phyloP scores from a whole-genome alignment of 768 basidiomycete species.

The Phallus indusiatus region DNA sequence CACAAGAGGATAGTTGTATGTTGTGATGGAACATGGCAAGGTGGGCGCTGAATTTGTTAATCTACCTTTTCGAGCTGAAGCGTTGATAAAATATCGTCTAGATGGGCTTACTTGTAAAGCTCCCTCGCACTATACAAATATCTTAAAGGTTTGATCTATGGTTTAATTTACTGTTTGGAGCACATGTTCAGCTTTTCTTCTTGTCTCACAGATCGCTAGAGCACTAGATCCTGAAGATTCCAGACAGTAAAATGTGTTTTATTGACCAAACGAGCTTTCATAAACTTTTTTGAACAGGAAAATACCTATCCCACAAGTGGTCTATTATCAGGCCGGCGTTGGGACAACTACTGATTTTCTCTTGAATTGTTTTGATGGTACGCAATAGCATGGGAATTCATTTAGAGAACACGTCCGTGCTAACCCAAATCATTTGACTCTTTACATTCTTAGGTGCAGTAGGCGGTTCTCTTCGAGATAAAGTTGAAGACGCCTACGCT shows the following conservation, averaged over 20 bases:
- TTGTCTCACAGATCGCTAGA: slow-evolving; percentile 19
- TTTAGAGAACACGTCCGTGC: too few species aligned
- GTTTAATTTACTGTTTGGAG: not conserved
- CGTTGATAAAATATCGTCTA: not conserved
- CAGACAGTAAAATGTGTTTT: too few species aligned
- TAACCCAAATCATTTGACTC: not conserved
- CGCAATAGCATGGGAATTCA: slow-evolving; percentile 5
- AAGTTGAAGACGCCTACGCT: slow-evolving; percentile 72
- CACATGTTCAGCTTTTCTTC: not conserved
- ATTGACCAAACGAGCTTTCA: too few species aligned
- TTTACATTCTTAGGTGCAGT: slow-evolving; percentile 42
- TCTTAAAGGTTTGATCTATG: not conserved
- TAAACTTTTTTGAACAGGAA: too few species aligned
- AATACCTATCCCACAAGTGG: not conserved
- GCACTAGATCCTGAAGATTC: slow-evolving; percentile 22
- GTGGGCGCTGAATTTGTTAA: too few species aligned
- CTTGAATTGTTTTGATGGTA: slow-evolving; percentile 54
- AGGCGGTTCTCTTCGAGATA: slow-evolving; percentile 53
- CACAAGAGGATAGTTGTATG: slow-evolving; percentile 58
- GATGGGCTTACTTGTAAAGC: slow-evolving; percentile 32
- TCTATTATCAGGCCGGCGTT: slow-evolving; percentile 53
- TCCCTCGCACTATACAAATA: slow-evolving; percentile 3
- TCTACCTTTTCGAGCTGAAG: too few species aligned
- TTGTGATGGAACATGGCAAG: slow-evolving; percentile 44
- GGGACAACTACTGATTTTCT: slow-evolving; percentile 47